Conservation (phyloP, 768 basidiomycete genomes). For the Trichaptum fuscoviolaceum region DNA sequence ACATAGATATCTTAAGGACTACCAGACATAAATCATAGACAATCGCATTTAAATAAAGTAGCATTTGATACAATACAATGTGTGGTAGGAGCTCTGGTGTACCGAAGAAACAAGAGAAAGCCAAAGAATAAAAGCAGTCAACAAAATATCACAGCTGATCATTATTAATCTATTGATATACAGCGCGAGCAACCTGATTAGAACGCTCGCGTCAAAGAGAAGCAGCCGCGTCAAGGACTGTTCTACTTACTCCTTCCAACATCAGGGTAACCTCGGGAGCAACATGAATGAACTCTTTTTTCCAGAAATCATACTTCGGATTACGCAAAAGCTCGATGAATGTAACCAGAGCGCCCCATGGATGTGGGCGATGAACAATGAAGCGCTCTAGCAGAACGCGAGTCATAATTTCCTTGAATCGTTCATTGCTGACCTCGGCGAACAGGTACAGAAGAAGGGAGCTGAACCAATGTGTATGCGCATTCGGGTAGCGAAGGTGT, state of each 20-base stretch:
- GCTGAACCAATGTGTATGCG: constrained; percentile 98
- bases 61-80: constrained; percentile 79
- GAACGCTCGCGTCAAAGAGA: constrained; percentile 11
- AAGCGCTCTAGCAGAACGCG: constrained; percentile 91
- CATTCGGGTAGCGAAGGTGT: constrained; percentile 95
- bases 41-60: not conserved
- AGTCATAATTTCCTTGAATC: constrained; percentile 77
- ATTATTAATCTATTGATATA: constrained; percentile 69
- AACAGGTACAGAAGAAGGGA: constrained; percentile 87
- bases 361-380: constrained; percentile 91
- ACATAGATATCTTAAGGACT: no score
- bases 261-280: constrained; percentile 83
- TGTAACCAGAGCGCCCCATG: constrained; percentile 91
- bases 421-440: constrained; percentile 68
- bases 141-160: constrained; percentile 55
- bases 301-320: constrained; percentile 88
- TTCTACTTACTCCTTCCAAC: constrained; percentile 67
- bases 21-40: not conserved
- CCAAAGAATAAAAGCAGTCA: constrained; percentile 40
- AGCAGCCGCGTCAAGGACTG: constrained; percentile 8
- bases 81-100: constrained; percentile 35
- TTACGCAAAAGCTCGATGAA: constrained; percentile 93
- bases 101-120: constrained; percentile 38
- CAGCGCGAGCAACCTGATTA: constrained; percentile 65
- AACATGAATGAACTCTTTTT: constrained; percentile 77